Conservation (phyloP, 768 basidiomycete genomes). For the Amanita muscaria region DNA sequence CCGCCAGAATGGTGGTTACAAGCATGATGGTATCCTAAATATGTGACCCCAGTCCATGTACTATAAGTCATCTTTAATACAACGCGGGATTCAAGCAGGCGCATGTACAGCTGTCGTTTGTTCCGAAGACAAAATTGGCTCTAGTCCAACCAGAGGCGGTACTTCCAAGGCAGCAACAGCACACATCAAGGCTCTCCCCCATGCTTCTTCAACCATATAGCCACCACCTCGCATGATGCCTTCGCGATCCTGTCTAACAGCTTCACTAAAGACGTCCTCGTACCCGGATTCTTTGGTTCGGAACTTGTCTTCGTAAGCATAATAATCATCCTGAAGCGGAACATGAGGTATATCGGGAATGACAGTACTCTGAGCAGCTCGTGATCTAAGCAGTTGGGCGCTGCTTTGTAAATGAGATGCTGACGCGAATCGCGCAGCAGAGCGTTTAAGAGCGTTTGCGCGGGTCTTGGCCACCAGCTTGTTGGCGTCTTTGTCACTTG, state of each 20-base stretch:
- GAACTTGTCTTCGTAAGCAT: slow-evolving; percentile 66
- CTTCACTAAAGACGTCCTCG: slow-evolving; percentile 66
- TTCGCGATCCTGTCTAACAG: slow-evolving; percentile 65
- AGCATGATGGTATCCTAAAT: slow-evolving; percentile 35
- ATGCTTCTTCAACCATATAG: slow-evolving; percentile 73
- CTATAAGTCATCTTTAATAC: too few species aligned
- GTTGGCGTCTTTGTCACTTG: slow-evolving; percentile 60
- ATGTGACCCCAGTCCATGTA: too few species aligned
- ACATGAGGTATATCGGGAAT: slow-evolving; percentile 76
- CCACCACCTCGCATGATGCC: slow-evolving; percentile 80
- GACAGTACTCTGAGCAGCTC: slow-evolving; percentile 56
- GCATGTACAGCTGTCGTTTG: too few species aligned
- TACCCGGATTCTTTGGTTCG: slow-evolving; percentile 46
- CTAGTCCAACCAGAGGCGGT: slow-evolving; percentile 34
- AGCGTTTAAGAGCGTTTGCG: slow-evolving; percentile 54
- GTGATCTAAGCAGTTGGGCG: slow-evolving; percentile 46
- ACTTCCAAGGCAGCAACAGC: slow-evolving; percentile 71
- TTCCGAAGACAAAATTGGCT: slow-evolving; percentile 2
- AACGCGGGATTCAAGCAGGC: background rate
- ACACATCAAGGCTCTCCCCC: slow-evolving; percentile 70
- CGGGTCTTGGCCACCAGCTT: slow-evolving; percentile 64
- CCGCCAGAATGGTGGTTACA: slow-evolving; percentile 39
- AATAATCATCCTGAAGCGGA: slow-evolving; percentile 68
- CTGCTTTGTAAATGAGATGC: slow-evolving; percentile 36
- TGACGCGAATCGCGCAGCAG: slow-evolving; percentile 45